Evolutionary conservation across 2,329 filamentous ascomycete species (phyloP).

Genomic region (Aspergillus clavatus): DNA sequence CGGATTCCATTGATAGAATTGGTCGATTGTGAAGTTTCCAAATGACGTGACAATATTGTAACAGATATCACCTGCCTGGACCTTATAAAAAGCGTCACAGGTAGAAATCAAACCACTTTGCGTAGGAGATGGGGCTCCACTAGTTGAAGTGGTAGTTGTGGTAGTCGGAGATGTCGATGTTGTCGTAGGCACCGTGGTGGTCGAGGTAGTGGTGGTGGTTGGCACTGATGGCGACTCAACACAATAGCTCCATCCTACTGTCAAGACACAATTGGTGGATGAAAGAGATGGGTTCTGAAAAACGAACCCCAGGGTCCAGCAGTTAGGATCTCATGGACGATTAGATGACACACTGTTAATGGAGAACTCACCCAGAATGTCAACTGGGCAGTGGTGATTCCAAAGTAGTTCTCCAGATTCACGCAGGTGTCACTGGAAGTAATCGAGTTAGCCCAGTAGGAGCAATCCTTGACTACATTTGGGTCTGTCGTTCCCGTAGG

Average conservation of each 20-base stretch:
- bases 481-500: slow-evolving; percentile 9
- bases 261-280: not conserved
- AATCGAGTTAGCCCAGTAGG: slow-evolving; percentile 11
- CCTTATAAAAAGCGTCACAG: not conserved
- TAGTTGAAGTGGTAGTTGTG: not conserved
- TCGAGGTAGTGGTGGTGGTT: slow-evolving; percentile 1
- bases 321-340: not conserved
- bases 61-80: not conserved
- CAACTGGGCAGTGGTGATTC: slow-evolving; percentile 3
- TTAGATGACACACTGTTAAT: not conserved
- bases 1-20: not conserved
- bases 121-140: not conserved
- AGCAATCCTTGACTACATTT: slow-evolving; percentile 4
- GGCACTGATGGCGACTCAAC: not conserved
- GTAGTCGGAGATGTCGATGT: not conserved
- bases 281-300: slow-evolving; percentile 9
- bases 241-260: slow-evolving; percentile 8
- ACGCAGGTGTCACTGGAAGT: slow-evolving; percentile 8
- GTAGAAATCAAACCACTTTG: not conserved
- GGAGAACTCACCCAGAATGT: slow-evolving; percentile 5
- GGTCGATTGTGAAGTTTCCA: not conserved
- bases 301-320: not conserved
- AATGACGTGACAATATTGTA: not conserved
- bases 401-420: slow-evolving; percentile 5
- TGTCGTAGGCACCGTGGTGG: not conserved